Evolutionary conservation across 805 yeast species (phyloP).

Genomic region (Pichia paraexigua): DNA sequence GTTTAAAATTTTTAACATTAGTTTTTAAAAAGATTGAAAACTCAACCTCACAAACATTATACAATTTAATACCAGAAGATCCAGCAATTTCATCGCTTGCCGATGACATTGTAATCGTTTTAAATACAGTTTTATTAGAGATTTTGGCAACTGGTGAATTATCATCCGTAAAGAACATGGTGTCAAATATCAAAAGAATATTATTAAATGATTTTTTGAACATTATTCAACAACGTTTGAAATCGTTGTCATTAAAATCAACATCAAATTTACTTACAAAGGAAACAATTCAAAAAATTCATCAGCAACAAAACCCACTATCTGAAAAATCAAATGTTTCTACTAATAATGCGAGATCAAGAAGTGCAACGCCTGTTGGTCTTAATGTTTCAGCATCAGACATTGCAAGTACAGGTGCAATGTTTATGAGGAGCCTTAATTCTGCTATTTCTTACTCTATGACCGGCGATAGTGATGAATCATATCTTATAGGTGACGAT

Average conservation of each 20-base stretch:
- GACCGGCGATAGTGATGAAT: slow-evolving; percentile 34
- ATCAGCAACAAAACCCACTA: slow-evolving; percentile 10
- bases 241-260: slow-evolving; percentile 35
- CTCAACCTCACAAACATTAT: slow-evolving; percentile 15
- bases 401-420: slow-evolving; percentile 17
- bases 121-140: slow-evolving; percentile 59
- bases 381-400: slow-evolving; percentile 28
- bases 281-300: slow-evolving; percentile 14
- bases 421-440: slow-evolving; percentile 34
- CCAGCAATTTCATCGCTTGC: slow-evolving; percentile 75
- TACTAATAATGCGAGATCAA: slow-evolving; percentile 3
- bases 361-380: slow-evolving; percentile 12
- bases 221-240: slow-evolving; percentile 41
- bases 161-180: slow-evolving; percentile 44
- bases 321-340: neutral
- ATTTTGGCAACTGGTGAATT: slow-evolving; percentile 66
- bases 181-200: slow-evolving; percentile 48
- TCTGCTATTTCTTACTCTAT: slow-evolving; percentile 30
- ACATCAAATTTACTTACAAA: slow-evolving; percentile 21
- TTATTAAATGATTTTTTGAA: slow-evolving; percentile 58
- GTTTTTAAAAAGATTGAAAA: slow-evolving; percentile 15
- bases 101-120: slow-evolving; percentile 73
- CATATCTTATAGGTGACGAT: slow-evolving; percentile 19
- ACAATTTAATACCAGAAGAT: slow-evolving; percentile 37
- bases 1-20: slow-evolving; percentile 21